phyloP scores from a whole-genome alignment of 2,329 filamentous ascomycete genomes.

The Myriangium duriaei region DNA sequence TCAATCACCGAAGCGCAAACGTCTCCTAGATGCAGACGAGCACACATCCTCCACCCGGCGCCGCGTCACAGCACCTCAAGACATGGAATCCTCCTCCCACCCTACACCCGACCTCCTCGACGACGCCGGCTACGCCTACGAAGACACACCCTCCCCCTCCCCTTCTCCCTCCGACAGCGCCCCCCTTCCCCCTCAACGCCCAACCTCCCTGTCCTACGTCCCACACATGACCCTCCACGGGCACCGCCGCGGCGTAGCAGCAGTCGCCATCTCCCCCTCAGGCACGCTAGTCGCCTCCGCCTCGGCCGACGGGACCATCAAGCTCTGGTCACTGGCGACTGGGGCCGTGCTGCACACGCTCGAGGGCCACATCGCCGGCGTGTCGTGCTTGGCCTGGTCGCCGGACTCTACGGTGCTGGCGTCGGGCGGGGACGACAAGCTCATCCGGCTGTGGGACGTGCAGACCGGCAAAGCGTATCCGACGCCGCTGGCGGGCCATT shows the following conservation, averaged over 20 bases:
- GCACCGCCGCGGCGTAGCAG: slow-evolving; percentile 66
- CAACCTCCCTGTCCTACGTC: slow-evolving; percentile 47
- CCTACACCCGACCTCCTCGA: slow-evolving; percentile 1
- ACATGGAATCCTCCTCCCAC: neutral
- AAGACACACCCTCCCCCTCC: neutral
- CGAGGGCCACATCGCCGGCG: slow-evolving; percentile 83
- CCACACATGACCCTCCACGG: slow-evolving; percentile 60
- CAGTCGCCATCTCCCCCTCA: slow-evolving; percentile 84
- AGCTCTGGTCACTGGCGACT: slow-evolving; percentile 74
- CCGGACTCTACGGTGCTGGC: slow-evolving; percentile 80
- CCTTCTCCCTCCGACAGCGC: neutral
- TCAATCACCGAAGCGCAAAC: slow-evolving; percentile 11
- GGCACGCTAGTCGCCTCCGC: slow-evolving; percentile 80
- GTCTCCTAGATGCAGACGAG: slow-evolving; percentile 1
- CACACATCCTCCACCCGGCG: neutral
- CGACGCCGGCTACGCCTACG: slow-evolving; percentile 12
- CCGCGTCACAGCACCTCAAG: neutral
- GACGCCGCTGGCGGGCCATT: slow-evolving; percentile 64
- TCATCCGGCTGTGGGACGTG: slow-evolving; percentile 81
- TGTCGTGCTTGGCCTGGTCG: slow-evolving; percentile 88
- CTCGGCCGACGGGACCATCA: slow-evolving; percentile 75
- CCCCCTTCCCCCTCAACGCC: slow-evolving; percentile 6
- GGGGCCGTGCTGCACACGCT: slow-evolving; percentile 77
- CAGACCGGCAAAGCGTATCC: slow-evolving; percentile 46
- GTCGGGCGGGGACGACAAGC: slow-evolving; percentile 90